phyloP scores from a whole-genome alignment of 495 filamentous ascomycete species.

The Annulohypoxylon stygium region DNA sequence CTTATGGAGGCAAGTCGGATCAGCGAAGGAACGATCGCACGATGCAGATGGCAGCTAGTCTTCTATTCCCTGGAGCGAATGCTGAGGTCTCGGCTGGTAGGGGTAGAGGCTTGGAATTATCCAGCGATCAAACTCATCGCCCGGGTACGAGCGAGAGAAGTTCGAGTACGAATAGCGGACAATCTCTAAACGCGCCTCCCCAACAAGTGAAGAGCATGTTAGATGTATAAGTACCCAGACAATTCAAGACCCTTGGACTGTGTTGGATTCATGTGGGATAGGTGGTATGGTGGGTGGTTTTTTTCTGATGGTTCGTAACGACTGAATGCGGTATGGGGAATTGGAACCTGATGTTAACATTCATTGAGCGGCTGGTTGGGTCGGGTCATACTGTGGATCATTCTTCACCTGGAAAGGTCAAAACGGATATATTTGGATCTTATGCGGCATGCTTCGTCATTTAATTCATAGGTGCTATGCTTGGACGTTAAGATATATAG shows the following conservation, averaged over 20 bases:
- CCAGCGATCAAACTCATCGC: constrained; percentile 23
- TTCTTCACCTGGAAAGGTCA: constrained; percentile 16
- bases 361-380: constrained; percentile 16
- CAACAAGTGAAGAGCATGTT: constrained; percentile 70
- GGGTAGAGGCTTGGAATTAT: constrained; percentile 39
- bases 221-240: constrained; percentile 59
- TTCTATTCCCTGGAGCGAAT: constrained; percentile 54
- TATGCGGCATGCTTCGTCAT: not conserved
- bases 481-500: constrained; percentile 1
- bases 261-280: not conserved
- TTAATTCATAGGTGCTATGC: not conserved
- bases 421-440: not conserved
- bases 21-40: constrained; percentile 54
- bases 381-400: not conserved
- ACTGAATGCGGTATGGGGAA: constrained; percentile 31
- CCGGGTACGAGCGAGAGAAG: constrained; percentile 49
- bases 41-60: constrained; percentile 49
- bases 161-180: constrained; percentile 49
- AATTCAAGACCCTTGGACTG: not conserved
- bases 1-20: constrained; percentile 54
- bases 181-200: constrained; percentile 56
- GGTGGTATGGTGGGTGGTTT: constrained; percentile 9
- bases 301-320: constrained; percentile 23
- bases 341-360: constrained; percentile 16
- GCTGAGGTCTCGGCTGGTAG: constrained; percentile 49